These are phyloP conservation scores for Cytospora piceae DNA, from an alignment of 2,329 filamentous ascomycete species.

Conservation along the genomic window DNA sequence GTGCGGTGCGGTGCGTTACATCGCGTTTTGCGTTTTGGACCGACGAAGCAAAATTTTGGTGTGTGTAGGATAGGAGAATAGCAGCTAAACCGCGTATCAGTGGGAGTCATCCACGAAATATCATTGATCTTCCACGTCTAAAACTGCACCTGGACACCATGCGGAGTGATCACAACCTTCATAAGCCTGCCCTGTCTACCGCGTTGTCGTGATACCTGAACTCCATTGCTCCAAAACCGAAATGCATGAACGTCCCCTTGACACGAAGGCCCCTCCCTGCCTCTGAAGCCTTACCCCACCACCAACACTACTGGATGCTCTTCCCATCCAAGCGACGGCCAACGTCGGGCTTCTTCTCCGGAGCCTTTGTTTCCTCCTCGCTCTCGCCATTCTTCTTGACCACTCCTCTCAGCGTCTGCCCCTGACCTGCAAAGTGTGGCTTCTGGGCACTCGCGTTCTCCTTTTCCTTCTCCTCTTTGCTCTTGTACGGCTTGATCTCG, in stretches of 20 bases:
- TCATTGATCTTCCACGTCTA: neutral
- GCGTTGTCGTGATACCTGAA: constrained; percentile 1
- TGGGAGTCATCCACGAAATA: neutral
- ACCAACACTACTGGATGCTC: constrained; percentile 4
- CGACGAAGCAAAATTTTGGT: neutral
- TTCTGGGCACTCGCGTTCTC: constrained; percentile 67
- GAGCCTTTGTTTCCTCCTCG: constrained; percentile 51
- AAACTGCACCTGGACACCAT: neutral
- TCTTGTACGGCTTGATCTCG: constrained; percentile 85
- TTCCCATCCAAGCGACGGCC: constrained; percentile 30
- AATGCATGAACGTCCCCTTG: constrained; percentile 21
- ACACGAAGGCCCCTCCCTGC: neutral
- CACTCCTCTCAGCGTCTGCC: constrained; percentile 74
- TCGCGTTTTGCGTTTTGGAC: neutral
- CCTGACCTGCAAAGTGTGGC: constrained; percentile 81
- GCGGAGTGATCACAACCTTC: neutral
- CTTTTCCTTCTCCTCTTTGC: constrained; percentile 70
- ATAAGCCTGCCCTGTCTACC: constrained; percentile 11
- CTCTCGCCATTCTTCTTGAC: constrained; percentile 71
- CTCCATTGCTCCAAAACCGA: constrained; percentile 18
- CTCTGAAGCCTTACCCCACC: constrained; percentile 1
- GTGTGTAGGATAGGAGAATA: neutral
- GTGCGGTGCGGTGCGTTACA: neutral
- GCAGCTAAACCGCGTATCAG: neutral
- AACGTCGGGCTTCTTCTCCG: constrained; percentile 48